Percentiles rank a stretch among this genome's conserved stretches.
phyloP scores from a whole-genome alignment of 768 basidiomycete genomes.

The Auricularia sp. region DNA sequence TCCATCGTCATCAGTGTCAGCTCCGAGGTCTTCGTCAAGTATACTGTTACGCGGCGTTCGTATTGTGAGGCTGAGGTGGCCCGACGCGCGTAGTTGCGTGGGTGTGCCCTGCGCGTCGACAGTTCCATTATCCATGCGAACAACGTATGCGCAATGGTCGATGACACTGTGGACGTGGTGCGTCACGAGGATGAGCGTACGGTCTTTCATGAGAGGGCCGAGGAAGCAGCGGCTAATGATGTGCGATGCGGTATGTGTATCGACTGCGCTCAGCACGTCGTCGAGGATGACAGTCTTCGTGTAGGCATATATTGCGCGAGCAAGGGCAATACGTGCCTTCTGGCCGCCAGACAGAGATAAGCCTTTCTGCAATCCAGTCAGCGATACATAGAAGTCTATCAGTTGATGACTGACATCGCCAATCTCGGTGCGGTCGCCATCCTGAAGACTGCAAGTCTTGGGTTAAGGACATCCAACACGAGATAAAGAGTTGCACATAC shows the following conservation, averaged over 20 bases:
- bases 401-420: background rate
- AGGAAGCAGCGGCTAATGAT: constrained; percentile 54
- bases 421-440: constrained; percentile 66
- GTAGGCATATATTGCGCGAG: constrained; percentile 69
- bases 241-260: constrained; percentile 68
- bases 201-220: constrained; percentile 46
- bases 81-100: constrained; percentile 21
- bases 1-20: background rate
- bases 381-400: too few relatives aligned
- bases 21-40: background rate
- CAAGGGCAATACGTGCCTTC: constrained; percentile 62
- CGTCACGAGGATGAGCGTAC: constrained; percentile 79
- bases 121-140: constrained; percentile 45
- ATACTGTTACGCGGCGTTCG: background rate
- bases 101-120: constrained; percentile 39
- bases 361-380: background rate
- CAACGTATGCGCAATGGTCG: constrained; percentile 54
- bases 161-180: constrained; percentile 71
- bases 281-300: constrained; percentile 33
- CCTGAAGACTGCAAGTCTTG: constrained; percentile 34
- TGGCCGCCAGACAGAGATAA: constrained; percentile 62
- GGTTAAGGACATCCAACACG: background rate
- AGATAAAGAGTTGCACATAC: background rate
- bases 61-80: constrained; percentile 2
- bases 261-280: constrained; percentile 34